These are phyloP conservation scores for Cutaneotrichosporon cyanovorans DNA, from an alignment of 1,284 basidiomycete species.

Conservation along the genomic window DNA sequence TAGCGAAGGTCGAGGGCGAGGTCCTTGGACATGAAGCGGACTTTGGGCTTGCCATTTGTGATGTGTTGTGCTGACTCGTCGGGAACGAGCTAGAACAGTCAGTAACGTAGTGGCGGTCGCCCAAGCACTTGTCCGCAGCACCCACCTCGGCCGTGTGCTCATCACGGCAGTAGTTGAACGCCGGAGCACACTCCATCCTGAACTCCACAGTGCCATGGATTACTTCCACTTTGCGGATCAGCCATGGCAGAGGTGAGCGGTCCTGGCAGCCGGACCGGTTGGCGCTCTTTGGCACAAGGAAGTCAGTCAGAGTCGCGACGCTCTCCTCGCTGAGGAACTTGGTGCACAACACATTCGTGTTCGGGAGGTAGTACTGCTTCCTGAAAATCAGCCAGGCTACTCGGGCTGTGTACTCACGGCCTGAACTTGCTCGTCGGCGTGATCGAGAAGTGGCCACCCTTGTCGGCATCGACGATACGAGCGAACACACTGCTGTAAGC, in stretches of 20 bases:
- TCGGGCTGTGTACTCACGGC: slow-evolving; percentile 16
- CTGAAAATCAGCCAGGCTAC: slow-evolving; percentile 52
- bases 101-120: background rate
- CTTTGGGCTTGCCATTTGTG: slow-evolving; percentile 54
- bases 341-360: slow-evolving; percentile 78
- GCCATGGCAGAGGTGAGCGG: slow-evolving; percentile 59
- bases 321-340: slow-evolving; percentile 78
- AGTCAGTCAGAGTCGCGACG: slow-evolving; percentile 65
- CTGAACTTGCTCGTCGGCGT: slow-evolving; percentile 51
- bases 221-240: slow-evolving; percentile 76
- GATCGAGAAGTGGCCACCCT: slow-evolving; percentile 89
- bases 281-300: slow-evolving; percentile 40
- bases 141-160: slow-evolving; percentile 56
- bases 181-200: slow-evolving; percentile 78
- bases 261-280: slow-evolving; percentile 29
- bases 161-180: slow-evolving; percentile 82
- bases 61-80: slow-evolving; percentile 49
- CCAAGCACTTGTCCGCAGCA: background rate
- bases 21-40: slow-evolving; percentile 57
- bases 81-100: slow-evolving; percentile 33
- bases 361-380: slow-evolving; percentile 81
- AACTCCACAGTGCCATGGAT: slow-evolving; percentile 70
- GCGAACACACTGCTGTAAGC: slow-evolving; percentile 60
- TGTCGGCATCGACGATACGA: slow-evolving; percentile 49
- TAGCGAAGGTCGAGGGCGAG: slow-evolving; percentile 69